Evolutionary conservation across 192 early-diverging fungal genomes (phyloP), one percentile per base, ranked within the genome.

Genomic region (Backusella psychrophila): DNA sequence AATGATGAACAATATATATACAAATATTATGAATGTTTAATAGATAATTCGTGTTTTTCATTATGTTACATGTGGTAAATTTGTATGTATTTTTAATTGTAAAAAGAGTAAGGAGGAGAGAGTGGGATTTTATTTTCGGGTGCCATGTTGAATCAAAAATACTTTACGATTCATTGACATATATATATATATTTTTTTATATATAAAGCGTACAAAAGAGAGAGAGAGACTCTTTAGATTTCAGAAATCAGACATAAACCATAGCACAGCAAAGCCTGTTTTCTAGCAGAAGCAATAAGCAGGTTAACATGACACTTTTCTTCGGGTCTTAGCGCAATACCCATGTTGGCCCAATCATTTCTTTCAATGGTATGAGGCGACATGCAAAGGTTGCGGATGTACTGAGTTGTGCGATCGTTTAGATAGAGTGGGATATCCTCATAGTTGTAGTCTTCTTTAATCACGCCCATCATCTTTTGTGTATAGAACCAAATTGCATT

Each of bases 241-340:
- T 59, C 56, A 59, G 56, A 59, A 6, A 81, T 71, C 5, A 72
- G 31, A 59, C 76, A 78, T 29, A 90, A 80, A 15, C 84, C 87
- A 74, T 88, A 90, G 36, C 88, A 78, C n/a, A 90, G 69, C 34
- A 85, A 78, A 42, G 87, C 87, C 33, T 88, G 87, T 69, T 88
- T 90, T 63, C 83, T 81, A 5, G 89, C 87, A 69, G 88, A 84
- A 39, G 83, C 81, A 15, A 86, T 79, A 69, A 90, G 78, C 15
- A 90, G 71, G 53, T 86, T 87, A 36, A 90, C 77, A 65, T 88
- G 89, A 56, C 87, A 88, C 71, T 88, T 87, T 66, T 90, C 89
- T 78, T 90, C 89, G 7, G 84, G 82, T 49, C 87, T 75, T 17
- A 89, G 73, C n/a, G 82, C 78, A 71, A 88, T 78, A 9, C 87